Evolutionary conservation across 495 filamentous ascomycete species (phyloP), one percentile per base, ranked within the genome.

Genomic region (Bacidia gigantensis): DNA sequence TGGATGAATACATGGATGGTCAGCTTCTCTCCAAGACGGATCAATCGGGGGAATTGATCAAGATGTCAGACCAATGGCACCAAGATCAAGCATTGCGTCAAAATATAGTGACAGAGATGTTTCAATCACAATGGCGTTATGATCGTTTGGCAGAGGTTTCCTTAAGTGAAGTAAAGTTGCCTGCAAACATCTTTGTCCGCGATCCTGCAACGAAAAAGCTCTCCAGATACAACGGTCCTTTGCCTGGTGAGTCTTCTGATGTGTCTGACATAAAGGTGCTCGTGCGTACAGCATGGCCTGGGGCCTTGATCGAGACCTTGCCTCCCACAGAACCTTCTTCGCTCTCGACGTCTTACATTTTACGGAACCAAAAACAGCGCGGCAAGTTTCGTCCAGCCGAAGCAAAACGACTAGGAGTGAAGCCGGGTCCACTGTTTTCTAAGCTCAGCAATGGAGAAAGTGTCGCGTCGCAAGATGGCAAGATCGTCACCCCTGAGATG

Each of bases 221-320:
- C 3, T 71, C 82, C 53, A 68, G 61, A 10, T 95, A 93, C 62
- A 65, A 63, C 3, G 84, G 84, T 0, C 84, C 85, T 10, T 49
- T 72, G 32, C 80, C 83, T 9, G 77, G 73, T 25, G 65, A 69
- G 9, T 56, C 60, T 1, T 44, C 67, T 11, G 57, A 68, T 3
- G 62, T 80, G 18, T 75, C 80, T 17, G 71, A 89, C 60, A 81
- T 86, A 53, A 82, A 73, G 2, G 87, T 94, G 0, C 64, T 89
- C 22, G 79, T 88, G 7, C 78, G 86, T 17, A 69, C 79, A 60
- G 87, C 89, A 1, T 96, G 89, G 89, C 89, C 89, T 2, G 86
- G 80, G 3, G 79, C 85, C 7, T 60, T 73, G 49, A 65, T 87
- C 12, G 62, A 74, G 1, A 64, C 55, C 11, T 71, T 95, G 0